Evolutionary conservation across 139 green algal species (phyloP), one percentile per base, ranked within the genome.

Genomic region (Chlorella ohadii): DNA sequence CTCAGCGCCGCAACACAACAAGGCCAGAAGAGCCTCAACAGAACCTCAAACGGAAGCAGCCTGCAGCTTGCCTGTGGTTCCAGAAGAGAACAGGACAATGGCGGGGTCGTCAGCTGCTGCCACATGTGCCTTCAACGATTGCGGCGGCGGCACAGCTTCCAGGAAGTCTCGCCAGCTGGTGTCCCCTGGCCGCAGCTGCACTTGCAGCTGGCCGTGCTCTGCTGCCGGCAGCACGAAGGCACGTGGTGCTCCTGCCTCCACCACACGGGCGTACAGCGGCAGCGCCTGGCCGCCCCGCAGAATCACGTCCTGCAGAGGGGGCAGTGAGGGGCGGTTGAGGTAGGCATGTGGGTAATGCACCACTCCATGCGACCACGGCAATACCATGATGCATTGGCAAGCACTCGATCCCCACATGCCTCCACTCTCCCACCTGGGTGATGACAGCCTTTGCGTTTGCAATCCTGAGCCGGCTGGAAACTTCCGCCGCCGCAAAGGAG

Each of bases 1-100:
- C n/a, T n/a, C n/a, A n/a, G n/a, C n/a, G n/a, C n/a, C n/a, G n/a
- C n/a, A n/a, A n/a, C n/a, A n/a, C n/a, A n/a, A n/a, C n/a, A n/a
- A n/a, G n/a, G n/a, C n/a, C n/a, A n/a, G n/a, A n/a, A n/a, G n/a
- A n/a, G n/a, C n/a, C n/a, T n/a, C n/a, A n/a, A n/a, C n/a, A n/a
- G n/a, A n/a, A n/a, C n/a, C n/a, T n/a, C n/a, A n/a, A n/a, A n/a
- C n/a, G n/a, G n/a, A n/a, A n/a, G n/a, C n/a, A n/a, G n/a, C n/a
- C n/a, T n/a, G n/a, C n/a, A 61, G 72, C 41, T 44, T 39, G 47
- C 34, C 36, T 38, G 96, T 99, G 13, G 96, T 99, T 71, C 96
- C 96, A 7, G 94, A 98, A 5, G 92, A 97, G 88, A 99, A 99
- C 3, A 99, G 91, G 31, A 99, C 93, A 84, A 94, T 96, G 65